Percentiles rank a stretch among this genome's conserved stretches.
Evolutionary conservation across 2,329 filamentous ascomycete species (phyloP).

Genomic region (Ceratocystis diversiconidia): DNA sequence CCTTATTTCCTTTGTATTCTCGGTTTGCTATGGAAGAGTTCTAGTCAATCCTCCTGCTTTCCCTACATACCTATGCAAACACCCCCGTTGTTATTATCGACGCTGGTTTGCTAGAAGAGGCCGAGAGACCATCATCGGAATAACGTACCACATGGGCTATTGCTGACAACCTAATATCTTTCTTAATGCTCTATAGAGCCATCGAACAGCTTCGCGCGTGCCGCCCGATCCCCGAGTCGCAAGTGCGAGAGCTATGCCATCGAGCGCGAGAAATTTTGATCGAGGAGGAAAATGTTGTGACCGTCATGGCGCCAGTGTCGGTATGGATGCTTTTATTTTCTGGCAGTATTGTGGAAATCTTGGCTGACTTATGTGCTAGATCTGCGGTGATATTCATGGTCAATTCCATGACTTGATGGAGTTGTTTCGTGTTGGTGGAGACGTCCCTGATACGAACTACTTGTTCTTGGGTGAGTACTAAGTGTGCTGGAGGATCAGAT

Average conservation of each 20-base stretch:
- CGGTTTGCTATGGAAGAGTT: neutral
- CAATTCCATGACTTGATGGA: conserved; percentile 98
- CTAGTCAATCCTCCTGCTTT: too few relatives aligned
- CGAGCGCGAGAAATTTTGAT: conserved; percentile 92
- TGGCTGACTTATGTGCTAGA: conserved; percentile 32
- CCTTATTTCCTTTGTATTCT: neutral
- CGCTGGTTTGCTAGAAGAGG: neutral
- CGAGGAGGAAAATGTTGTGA: conserved; percentile 94
- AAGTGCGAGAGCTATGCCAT: conserved; percentile 94
- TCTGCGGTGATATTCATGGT: conserved; percentile 93
- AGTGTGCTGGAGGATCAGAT: neutral
- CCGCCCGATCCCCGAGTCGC: conserved; percentile 84
- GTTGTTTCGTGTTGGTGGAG: conserved; percentile 81
- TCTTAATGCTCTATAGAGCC: conserved; percentile 42
- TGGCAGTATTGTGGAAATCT: neutral
- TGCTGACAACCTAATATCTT: neutral
- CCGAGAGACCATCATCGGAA: neutral
- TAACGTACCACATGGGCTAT: neutral
- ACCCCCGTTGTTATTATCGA: neutral
- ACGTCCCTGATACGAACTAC: conserved; percentile 91
- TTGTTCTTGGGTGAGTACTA: conserved; percentile 68
- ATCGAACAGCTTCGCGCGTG: conserved; percentile 93
- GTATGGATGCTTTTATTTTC: conserved; percentile 33
- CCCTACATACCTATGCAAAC: too few relatives aligned
- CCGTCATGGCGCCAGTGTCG: conserved; percentile 86